Base-by-base conservation (phyloP, 2,329 filamentous ascomycete genomes). In the Penicillium sp. region DNA sequence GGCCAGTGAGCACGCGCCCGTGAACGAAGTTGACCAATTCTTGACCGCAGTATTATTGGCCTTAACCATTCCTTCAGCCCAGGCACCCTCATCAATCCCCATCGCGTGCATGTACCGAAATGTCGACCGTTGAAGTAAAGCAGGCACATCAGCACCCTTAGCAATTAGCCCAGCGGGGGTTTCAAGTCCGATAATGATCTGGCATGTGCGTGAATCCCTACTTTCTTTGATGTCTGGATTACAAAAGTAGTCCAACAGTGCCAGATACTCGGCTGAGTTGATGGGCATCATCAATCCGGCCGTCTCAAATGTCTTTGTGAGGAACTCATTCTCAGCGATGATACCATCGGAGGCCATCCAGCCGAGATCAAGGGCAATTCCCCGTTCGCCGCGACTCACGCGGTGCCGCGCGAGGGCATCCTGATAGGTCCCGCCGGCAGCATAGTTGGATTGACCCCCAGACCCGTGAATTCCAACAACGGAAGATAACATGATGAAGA, bases 291-390 rank as follows among this genome's bases (percentile, higher is more conserved):
- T 15, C 7, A 25, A 9, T 15, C 20, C 22, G 7, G 12, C 15
- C 3, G 22, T 26, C 8, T 11, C 42, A 25, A 44, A 14, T n/a
- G 15, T 4, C 15, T 44, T 14, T 12, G 8, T 15, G 7, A 25
- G 22, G 4, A 62, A 51, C 1, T 50, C 43, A 40, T 35, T 40
- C 44, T 48, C 31, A n/a, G 46, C 35, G 4, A 54, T 77, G 1
- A 71, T 66, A 4, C 37, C 37, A 20, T 18, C 37, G 9, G n/a
- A 41, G 6, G 37, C n/a, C 15, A 41, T 18, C 37, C 15, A 8
- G 8, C 33, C 33, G 12, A 27, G 26, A 27, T 27, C 26, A 9
- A 27, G 9, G 9, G 26, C 26, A 9, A 9, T 27, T 27, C 6
- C 26, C 9, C 9, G 6, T 9, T 27, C 26, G 26, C 26, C 26